A percentile compares a stretch with the other conserved stretches of the same genome.
Evolutionary conservation across 1,284 basidiomycete genomes (phyloP).

Genomic region (Quambalaria eucalypti): DNA sequence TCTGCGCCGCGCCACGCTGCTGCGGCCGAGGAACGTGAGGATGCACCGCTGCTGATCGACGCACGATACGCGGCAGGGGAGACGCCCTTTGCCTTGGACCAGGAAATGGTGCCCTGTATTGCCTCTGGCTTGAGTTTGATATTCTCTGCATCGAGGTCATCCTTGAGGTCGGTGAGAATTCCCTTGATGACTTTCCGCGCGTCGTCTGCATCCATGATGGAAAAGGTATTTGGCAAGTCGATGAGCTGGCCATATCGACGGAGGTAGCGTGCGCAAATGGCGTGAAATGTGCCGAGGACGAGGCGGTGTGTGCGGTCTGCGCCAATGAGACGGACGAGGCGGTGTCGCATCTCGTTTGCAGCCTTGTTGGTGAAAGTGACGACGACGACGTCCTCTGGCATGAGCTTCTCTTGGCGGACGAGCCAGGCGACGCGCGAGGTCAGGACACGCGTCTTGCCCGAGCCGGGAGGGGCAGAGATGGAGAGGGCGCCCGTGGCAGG

Average conservation of each 20-base stretch:
- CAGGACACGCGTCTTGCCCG: conserved; percentile 44
- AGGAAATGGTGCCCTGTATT: conserved; percentile 63
- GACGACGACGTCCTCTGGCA: conserved; percentile 28
- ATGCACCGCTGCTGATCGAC: background rate
- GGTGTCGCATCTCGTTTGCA: conserved; percentile 74
- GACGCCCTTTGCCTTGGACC: conserved; percentile 67
- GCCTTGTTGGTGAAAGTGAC: conserved; percentile 63
- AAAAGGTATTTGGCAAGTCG: conserved; percentile 64
- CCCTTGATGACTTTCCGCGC: conserved; percentile 62
- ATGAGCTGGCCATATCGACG: conserved; percentile 60
- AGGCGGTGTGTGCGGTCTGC: conserved; percentile 57
- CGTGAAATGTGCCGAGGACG: conserved; percentile 71
- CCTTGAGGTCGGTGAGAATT: conserved; percentile 57
- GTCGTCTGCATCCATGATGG: conserved; percentile 72
- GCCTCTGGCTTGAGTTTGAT: conserved; percentile 63
- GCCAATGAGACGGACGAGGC: conserved; percentile 66
- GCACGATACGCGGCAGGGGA: conserved; percentile 49
- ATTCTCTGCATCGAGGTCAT: conserved; percentile 49
- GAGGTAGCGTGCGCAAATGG: conserved; percentile 64
- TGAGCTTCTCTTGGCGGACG: conserved; percentile 25
- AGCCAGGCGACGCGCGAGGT: conserved; percentile 41
- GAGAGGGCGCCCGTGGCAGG: conserved; percentile 30
- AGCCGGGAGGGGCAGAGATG: conserved; percentile 43
- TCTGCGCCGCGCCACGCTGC: background rate
- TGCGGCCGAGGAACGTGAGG: background rate